These are phyloP conservation scores for Didymella pinodella DNA, from an alignment of 2,329 filamentous ascomycete species.

Conservation along the genomic window DNA sequence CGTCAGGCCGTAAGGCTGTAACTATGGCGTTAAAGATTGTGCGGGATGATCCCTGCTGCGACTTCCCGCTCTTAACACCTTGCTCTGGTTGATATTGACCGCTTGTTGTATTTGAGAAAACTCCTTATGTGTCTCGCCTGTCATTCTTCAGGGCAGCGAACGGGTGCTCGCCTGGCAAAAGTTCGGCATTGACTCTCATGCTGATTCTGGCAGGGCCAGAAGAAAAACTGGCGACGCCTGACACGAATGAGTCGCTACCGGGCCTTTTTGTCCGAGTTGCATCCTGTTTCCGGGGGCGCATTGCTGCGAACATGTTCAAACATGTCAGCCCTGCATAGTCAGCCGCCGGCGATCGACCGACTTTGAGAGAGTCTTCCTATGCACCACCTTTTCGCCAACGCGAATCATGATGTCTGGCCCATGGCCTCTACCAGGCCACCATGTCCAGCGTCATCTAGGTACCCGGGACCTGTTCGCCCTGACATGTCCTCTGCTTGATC, in stretches of 20 bases:
- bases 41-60: conserved; percentile 16
- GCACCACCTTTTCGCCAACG: conserved; percentile 35
- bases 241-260: conserved; percentile 22
- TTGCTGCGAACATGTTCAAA: conserved; percentile 43
- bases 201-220: conserved; percentile 21
- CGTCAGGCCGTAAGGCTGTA: conserved; percentile 28
- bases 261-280: conserved; percentile 14
- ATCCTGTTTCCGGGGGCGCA: conserved; percentile 25
- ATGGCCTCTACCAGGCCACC: conserved; percentile 15
- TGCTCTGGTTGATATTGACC: conserved; percentile 16
- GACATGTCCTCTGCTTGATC: conserved; percentile 27
- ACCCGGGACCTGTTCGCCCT: conserved; percentile 15
- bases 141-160: conserved; percentile 22
- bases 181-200: conserved; percentile 29
- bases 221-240: conserved; percentile 27
- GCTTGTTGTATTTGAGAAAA: conserved; percentile 5
- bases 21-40: conserved; percentile 12
- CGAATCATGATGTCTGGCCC: conserved; percentile 28
- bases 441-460: conserved; percentile 12
- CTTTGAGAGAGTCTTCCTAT: conserved; percentile 37
- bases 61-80: conserved; percentile 18
- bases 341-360: conserved; percentile 25
- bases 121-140: conserved; percentile 15
- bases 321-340: conserved; percentile 22
- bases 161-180: conserved; percentile 27